phyloP scores from a whole-genome alignment of 2,329 filamentous ascomycete genomes.

The Cladophialophora bantiana region DNA sequence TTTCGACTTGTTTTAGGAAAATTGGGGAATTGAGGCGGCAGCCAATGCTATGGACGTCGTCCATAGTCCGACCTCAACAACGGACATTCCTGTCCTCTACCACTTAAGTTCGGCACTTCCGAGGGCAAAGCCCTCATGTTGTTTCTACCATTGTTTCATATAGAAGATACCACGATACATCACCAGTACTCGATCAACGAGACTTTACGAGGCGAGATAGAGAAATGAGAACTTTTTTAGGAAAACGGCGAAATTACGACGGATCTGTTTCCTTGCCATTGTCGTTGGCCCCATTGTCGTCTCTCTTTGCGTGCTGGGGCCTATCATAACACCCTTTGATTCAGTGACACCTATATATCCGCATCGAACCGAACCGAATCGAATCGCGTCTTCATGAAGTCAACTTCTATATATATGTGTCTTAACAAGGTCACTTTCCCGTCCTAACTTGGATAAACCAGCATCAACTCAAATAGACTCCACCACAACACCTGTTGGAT shows the following conservation, averaged over 20 bases:
- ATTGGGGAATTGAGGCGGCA: constrained; percentile 18
- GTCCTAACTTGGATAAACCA: no score
- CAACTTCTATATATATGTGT: no score
- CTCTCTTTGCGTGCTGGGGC: neutral
- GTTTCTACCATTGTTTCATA: constrained; percentile 19
- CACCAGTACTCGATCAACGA: constrained; percentile 15
- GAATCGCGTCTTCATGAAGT: no score
- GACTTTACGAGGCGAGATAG: constrained; percentile 20
- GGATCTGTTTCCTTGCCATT: neutral
- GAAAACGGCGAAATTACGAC: constrained; percentile 24
- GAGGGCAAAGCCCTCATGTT: neutral
- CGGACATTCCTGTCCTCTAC: constrained; percentile 4
- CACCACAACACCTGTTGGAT: no score
- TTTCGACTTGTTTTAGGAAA: constrained; percentile 9
- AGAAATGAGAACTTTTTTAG: constrained; percentile 27
- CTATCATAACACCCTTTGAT: no score
- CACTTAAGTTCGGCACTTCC: neutral
- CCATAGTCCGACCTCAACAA: neutral
- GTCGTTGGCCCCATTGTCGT: neutral
- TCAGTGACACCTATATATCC: no score
- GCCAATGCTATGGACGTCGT: neutral
- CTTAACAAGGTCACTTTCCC: no score
- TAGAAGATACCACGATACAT: constrained; percentile 24
- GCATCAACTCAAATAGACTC: no score
- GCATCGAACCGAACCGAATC: no score